A percentile compares a stretch with the other conserved stretches of the same genome.
phyloP scores from a whole-genome alignment of 495 filamentous ascomycete genomes.

The Tuber borchii region DNA sequence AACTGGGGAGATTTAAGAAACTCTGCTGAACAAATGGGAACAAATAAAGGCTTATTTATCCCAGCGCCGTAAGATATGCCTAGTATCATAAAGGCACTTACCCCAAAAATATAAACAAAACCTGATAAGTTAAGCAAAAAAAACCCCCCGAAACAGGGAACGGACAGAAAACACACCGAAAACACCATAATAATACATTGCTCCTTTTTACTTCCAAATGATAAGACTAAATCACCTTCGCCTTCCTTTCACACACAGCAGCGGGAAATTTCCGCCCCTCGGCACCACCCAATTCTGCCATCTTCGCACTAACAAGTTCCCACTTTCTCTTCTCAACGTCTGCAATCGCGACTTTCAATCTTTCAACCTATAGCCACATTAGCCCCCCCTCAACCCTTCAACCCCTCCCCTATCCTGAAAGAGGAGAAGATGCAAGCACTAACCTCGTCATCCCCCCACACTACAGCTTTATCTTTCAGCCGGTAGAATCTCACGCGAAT shows the following conservation, averaged over 20 bases:
- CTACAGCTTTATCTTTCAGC: constrained; percentile 3
- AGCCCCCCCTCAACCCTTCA: neutral
- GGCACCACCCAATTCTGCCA: constrained; percentile 5
- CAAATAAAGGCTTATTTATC: neutral
- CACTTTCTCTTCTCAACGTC: constrained; percentile 13
- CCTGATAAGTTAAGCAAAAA: neutral
- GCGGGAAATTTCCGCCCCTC: constrained; percentile 7
- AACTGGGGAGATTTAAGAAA: neutral
- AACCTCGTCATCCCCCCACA: constrained; percentile 12
- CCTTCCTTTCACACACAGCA: constrained; percentile 10
- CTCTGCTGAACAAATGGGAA: neutral
- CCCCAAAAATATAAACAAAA: neutral
- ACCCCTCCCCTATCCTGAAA: neutral
- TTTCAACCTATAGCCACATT: constrained; percentile 6
- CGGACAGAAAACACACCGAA: neutral
- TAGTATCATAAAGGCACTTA: neutral
- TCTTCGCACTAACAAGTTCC: constrained; percentile 10
- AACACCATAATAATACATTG: neutral
- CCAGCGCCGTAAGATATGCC: neutral
- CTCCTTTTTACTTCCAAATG: neutral
- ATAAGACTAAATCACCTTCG: neutral
- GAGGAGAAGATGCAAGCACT: neutral
- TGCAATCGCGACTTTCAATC: constrained; percentile 9
- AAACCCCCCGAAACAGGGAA: neutral
- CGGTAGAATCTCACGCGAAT: constrained; percentile 7